A percentile compares a stretch with the other conserved stretches of the same genome.
phyloP scores from a whole-genome alignment of 192 early-diverging fungal species.

The Diversispora epigaea region DNA sequence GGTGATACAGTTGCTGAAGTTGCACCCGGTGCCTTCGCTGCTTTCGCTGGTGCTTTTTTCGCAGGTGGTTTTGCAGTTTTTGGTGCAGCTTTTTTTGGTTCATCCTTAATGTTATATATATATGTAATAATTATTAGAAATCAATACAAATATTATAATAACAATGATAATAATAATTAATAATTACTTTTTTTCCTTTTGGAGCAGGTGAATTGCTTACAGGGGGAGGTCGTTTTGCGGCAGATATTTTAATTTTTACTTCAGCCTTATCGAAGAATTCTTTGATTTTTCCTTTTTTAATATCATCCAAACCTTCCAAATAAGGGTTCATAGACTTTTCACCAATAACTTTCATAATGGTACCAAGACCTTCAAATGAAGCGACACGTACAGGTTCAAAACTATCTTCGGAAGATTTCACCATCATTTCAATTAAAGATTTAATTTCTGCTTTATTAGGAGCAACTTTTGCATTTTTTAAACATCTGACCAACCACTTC shows the following conservation, averaged over 20 bases:
- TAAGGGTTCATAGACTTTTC: slow-evolving; percentile 72
- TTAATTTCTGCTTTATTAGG: slow-evolving; percentile 85
- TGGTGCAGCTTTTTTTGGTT: slow-evolving; percentile 37
- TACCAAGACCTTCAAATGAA: slow-evolving; percentile 82
- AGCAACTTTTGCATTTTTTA: slow-evolving; percentile 66
- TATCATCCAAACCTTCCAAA: slow-evolving; percentile 83
- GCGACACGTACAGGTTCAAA: slow-evolving; percentile 81
- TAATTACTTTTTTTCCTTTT: neutral
- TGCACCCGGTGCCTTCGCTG: slow-evolving; percentile 18
- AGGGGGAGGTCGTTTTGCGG: slow-evolving; percentile 45
- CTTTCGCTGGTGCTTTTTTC: slow-evolving; percentile 35
- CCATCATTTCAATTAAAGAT: slow-evolving; percentile 69
- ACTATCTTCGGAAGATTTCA: slow-evolving; percentile 81
- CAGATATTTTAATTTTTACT: slow-evolving; percentile 62
- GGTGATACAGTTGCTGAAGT: slow-evolving; percentile 32
- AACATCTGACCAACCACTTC: slow-evolving; percentile 69
- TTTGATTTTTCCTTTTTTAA: slow-evolving; percentile 82
- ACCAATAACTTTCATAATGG: slow-evolving; percentile 83
- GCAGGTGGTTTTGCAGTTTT: slow-evolving; percentile 27
- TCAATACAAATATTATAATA: no score
- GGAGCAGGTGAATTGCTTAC: slow-evolving; percentile 11
- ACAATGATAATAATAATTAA: no score
- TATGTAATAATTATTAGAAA: no score
- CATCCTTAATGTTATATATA: neutral
- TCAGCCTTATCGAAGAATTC: slow-evolving; percentile 89